These are phyloP conservation scores for Alternaria ethzedia DNA, from an alignment of 2,329 filamentous ascomycete genomes.

Conservation along the genomic window DNA sequence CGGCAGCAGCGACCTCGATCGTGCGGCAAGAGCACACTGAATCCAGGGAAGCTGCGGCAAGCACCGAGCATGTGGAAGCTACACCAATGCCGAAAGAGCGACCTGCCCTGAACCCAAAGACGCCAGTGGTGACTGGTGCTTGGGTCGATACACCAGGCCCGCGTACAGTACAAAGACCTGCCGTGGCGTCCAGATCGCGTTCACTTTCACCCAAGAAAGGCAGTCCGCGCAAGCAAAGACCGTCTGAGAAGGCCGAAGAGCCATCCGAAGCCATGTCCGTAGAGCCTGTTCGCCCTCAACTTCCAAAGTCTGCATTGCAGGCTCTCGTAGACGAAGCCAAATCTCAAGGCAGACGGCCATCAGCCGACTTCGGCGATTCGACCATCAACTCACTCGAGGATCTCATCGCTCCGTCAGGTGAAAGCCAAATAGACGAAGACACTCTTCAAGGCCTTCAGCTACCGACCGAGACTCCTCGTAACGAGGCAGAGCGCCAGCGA, in stretches of 20 bases:
- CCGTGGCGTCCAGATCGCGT: slow-evolving; percentile 13
- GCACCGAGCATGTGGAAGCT: slow-evolving; percentile 23
- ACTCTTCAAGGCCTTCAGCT: slow-evolving; percentile 39
- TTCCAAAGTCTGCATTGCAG: slow-evolving; percentile 47
- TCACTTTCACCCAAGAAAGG: slow-evolving; percentile 25
- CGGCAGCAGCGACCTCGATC: slow-evolving; percentile 5
- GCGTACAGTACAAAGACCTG: slow-evolving; percentile 25
- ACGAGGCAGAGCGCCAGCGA: slow-evolving; percentile 50
- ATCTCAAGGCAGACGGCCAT: slow-evolving; percentile 20
- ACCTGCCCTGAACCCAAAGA: slow-evolving; percentile 43
- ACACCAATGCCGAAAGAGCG: slow-evolving; percentile 38
- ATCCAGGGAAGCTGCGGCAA: slow-evolving; percentile 1
- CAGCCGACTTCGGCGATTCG: slow-evolving; percentile 51
- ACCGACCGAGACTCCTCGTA: slow-evolving; percentile 39
- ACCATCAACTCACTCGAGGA: slow-evolving; percentile 58
- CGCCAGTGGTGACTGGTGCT: slow-evolving; percentile 55
- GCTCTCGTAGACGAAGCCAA: slow-evolving; percentile 51
- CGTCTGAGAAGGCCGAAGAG: slow-evolving; percentile 16
- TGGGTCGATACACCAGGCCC: slow-evolving; percentile 56
- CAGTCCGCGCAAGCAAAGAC: slow-evolving; percentile 20
- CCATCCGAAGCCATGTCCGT: neutral
- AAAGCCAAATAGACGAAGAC: slow-evolving; percentile 41
- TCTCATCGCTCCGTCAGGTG: slow-evolving; percentile 43
- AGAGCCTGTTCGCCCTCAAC: slow-evolving; percentile 25
- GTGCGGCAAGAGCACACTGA: slow-evolving; percentile 11